Evolutionary conservation across 768 basidiomycete genomes (phyloP).

Genomic region (Termitomyces sp.): DNA sequence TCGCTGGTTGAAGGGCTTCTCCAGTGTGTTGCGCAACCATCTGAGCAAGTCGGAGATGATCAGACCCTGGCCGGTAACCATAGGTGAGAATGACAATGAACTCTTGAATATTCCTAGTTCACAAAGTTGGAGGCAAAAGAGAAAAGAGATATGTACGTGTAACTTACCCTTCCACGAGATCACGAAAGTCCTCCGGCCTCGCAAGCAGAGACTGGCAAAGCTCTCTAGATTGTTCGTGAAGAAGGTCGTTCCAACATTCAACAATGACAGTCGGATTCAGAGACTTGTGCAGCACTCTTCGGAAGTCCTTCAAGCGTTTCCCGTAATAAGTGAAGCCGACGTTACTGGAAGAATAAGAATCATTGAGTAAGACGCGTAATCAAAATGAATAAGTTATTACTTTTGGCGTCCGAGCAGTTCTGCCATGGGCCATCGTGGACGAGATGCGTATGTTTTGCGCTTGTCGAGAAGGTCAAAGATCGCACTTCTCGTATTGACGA

Average conservation of each 20-base stretch:
- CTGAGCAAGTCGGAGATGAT: neutral
- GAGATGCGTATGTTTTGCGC: neutral
- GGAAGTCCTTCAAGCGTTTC: neutral
- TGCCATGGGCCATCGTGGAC: neutral
- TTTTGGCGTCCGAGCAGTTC: neutral
- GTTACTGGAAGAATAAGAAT: neutral
- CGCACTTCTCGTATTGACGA: neutral
- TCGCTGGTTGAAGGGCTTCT: neutral
- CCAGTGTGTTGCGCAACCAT: neutral
- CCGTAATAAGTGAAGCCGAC: neutral
- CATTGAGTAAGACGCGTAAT: too few relatives aligned
- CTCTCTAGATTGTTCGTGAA: neutral
- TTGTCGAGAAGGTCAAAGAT: neutral
- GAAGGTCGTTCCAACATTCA: neutral
- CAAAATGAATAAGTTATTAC: too few relatives aligned
- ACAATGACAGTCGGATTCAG: neutral
- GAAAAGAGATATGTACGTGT: too few relatives aligned
- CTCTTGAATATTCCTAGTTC: neutral
- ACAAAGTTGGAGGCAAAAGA: neutral
- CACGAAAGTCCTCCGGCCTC: neutral
- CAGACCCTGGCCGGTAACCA: neutral
- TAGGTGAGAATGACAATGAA: neutral
- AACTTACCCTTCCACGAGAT: neutral
- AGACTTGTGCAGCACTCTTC: neutral
- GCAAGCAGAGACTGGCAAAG: neutral